These are phyloP conservation scores for Aspergillus sclerotioniger DNA, from an alignment of 495 filamentous ascomycete species.

Conservation along the genomic window DNA sequence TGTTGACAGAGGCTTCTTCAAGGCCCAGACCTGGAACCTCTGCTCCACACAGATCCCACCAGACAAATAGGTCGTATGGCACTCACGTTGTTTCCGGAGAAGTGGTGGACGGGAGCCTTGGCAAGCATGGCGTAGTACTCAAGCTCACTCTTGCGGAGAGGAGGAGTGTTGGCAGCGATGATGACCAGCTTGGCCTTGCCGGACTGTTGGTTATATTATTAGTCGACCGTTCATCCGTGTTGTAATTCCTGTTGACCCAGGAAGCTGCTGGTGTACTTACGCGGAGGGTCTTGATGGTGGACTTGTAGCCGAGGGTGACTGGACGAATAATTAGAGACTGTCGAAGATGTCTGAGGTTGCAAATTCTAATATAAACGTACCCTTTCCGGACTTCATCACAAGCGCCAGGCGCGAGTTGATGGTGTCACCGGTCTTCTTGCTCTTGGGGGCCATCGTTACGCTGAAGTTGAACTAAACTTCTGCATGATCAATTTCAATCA, in stretches of 20 bases:
- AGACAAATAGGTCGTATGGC: background rate
- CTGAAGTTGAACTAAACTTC: slow-evolving; percentile 26
- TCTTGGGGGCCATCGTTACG: slow-evolving; percentile 87
- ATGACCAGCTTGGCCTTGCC: slow-evolving; percentile 65
- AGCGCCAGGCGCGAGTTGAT: slow-evolving; percentile 86
- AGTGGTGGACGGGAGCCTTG: slow-evolving; percentile 95
- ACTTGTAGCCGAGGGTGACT: slow-evolving; percentile 91
- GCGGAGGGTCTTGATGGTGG: slow-evolving; percentile 92
- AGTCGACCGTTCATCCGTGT: slow-evolving; percentile 6
- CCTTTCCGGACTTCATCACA: slow-evolving; percentile 96
- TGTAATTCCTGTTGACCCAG: background rate
- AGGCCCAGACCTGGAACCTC: background rate
- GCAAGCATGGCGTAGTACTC: slow-evolving; percentile 91
- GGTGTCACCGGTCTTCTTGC: slow-evolving; percentile 87
- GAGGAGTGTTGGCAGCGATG: slow-evolving; percentile 92
- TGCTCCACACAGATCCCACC: background rate
- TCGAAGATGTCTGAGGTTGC: background rate
- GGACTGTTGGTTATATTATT: slow-evolving; percentile 18
- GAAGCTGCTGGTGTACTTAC: slow-evolving; percentile 32
- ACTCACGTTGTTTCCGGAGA: slow-evolving; percentile 95
- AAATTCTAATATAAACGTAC: slow-evolving; percentile 35
- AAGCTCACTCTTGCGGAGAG: slow-evolving; percentile 91
- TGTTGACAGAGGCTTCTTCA: background rate
- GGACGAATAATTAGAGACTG: slow-evolving; percentile 10
- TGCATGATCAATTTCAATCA: slow-evolving; percentile 7